Conservation (phyloP, 2,329 filamentous ascomycete species). For the Scortechinia acanthostroma region DNA sequence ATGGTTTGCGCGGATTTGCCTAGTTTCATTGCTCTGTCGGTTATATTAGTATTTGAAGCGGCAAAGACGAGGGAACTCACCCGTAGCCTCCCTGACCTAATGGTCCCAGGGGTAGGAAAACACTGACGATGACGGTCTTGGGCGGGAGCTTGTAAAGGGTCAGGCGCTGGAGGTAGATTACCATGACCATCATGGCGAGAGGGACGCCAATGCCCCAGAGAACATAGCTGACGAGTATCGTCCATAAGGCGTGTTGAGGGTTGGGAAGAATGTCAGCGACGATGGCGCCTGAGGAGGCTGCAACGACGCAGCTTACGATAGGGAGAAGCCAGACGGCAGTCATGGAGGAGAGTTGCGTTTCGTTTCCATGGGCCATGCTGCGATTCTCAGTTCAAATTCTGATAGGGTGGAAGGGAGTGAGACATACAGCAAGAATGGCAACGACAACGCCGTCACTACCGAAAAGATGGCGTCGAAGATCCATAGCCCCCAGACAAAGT, state of each 20-base stretch:
- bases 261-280: conserved; percentile 53
- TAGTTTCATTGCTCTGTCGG: conserved; percentile 31
- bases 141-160: conserved; percentile 60
- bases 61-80: conserved; percentile 10
- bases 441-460: conserved; percentile 40
- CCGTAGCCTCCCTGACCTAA: conserved; percentile 60
- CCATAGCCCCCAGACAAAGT: conserved; percentile 49
- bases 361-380: conserved; percentile 14
- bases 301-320: conserved; percentile 61
- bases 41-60: not conserved
- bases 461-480: conserved; percentile 46
- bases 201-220: conserved; percentile 62
- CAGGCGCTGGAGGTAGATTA: conserved; percentile 65
- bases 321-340: conserved; percentile 61
- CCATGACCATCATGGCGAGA: conserved; percentile 53
- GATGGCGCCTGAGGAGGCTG: conserved; percentile 55
- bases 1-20: conserved; percentile 25
- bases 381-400: conserved; percentile 4
- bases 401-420: not conserved
- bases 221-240: conserved; percentile 57
- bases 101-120: conserved; percentile 61
- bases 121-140: conserved; percentile 59
- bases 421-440: conserved; percentile 48
- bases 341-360: conserved; percentile 42
- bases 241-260: conserved; percentile 45